phyloP scores from a whole-genome alignment of 2,329 filamentous ascomycete species.

The Xylaria multiplex region DNA sequence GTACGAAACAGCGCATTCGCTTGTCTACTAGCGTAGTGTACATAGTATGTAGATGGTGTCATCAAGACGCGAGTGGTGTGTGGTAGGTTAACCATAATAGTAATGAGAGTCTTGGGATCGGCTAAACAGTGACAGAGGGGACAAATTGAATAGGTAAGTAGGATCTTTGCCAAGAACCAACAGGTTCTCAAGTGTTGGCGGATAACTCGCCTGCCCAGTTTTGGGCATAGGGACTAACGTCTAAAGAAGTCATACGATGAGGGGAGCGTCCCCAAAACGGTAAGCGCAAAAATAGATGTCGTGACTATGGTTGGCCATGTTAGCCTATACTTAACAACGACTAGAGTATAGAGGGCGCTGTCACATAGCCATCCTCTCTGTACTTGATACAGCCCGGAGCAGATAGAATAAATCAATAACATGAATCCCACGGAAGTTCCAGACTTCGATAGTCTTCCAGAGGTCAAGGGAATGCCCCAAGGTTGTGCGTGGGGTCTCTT shows the following conservation, averaged over 20 bases:
- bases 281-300: conserved; percentile 8
- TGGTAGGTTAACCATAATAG: not conserved
- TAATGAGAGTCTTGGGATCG: not conserved
- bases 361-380: not conserved
- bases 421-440: conserved; percentile 50
- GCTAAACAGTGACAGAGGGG: not conserved
- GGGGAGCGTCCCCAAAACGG: conserved; percentile 16
- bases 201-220: not conserved
- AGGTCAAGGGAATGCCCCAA: conserved; percentile 56
- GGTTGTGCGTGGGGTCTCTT: conserved; percentile 65
- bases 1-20: not conserved
- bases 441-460: conserved; percentile 56
- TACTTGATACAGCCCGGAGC: not conserved
- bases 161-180: conserved; percentile 10
- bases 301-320: not conserved
- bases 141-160: not conserved
- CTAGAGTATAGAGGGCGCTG: not conserved
- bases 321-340: not conserved
- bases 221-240: too few relatives aligned
- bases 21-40: too few relatives aligned
- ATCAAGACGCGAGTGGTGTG: too few relatives aligned
- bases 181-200: conserved; percentile 13
- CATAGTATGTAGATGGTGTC: too few relatives aligned
- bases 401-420: conserved; percentile 3
- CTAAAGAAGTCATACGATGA: conserved; percentile 1